These are phyloP conservation scores for Daldinia sp. DNA, from an alignment of 2,329 filamentous ascomycete genomes.

Conservation along the genomic window DNA sequence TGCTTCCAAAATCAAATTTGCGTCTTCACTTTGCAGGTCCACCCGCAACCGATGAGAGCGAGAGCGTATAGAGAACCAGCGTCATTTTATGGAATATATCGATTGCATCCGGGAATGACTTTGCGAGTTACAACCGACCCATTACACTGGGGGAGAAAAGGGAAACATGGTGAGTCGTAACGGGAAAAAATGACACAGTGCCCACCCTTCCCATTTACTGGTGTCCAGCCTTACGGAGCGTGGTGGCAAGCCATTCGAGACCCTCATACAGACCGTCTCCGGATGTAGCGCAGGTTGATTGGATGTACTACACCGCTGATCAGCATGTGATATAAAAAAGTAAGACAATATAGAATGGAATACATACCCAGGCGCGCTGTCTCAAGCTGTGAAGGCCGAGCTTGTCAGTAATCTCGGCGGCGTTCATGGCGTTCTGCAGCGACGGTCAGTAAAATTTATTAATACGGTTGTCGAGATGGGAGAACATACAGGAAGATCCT, in stretches of 20 bases:
- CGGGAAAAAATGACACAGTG: constrained; percentile 51
- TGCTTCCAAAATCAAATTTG: constrained; percentile 53
- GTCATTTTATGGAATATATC: constrained; percentile 65
- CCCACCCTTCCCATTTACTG: constrained; percentile 62
- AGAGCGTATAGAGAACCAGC: constrained; percentile 52
- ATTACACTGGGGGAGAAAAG: constrained; percentile 57
- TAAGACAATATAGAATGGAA: constrained; percentile 44
- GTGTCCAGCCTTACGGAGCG: constrained; percentile 80
- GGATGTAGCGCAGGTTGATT: constrained; percentile 98
- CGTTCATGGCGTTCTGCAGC: constrained; percentile 96
- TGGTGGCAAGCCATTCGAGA: constrained; percentile 91
- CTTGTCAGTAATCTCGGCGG: constrained; percentile 99
- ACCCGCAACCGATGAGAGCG: constrained; percentile 46
- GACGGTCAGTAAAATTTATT: constrained; percentile 46
- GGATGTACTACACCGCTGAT: constrained; percentile 80
- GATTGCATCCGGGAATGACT: constrained; percentile 66
- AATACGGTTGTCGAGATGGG: constrained; percentile 17
- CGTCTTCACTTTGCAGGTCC: constrained; percentile 48
- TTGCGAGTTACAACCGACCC: constrained; percentile 70
- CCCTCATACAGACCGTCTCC: constrained; percentile 99
- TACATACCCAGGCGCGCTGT: constrained; percentile 96
- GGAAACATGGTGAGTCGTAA: constrained; percentile 57
- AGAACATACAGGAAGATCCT: constrained; percentile 91
- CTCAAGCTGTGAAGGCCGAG: constrained; percentile 98
- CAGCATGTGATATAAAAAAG: constrained; percentile 32